Percentiles rank a stretch among this genome's conserved stretches.
phyloP scores from a whole-genome alignment of 2,329 filamentous ascomycete genomes.

The Claviceps sp. region DNA sequence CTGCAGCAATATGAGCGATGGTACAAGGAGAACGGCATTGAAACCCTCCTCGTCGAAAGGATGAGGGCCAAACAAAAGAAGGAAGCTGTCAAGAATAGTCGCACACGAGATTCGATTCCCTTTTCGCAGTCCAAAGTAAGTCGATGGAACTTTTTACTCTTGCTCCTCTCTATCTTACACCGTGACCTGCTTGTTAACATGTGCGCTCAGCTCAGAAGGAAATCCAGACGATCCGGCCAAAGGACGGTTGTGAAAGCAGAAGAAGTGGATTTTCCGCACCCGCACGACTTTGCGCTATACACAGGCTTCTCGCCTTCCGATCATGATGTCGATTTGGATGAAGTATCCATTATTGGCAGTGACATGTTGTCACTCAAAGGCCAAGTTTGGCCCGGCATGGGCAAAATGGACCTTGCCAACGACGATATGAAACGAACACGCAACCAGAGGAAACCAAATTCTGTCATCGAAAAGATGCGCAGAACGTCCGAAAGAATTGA shows the following conservation, averaged over 20 bases:
- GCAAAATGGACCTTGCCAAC: slow-evolving; percentile 67
- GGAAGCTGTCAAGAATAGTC: slow-evolving; percentile 40
- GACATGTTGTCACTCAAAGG: slow-evolving; percentile 47
- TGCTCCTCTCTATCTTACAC: not conserved
- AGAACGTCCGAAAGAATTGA: slow-evolving; percentile 49
- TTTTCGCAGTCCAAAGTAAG: slow-evolving; percentile 12
- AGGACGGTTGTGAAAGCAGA: slow-evolving; percentile 16
- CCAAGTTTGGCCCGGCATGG: slow-evolving; percentile 64
- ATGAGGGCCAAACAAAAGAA: slow-evolving; percentile 65
- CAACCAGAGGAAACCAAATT: slow-evolving; percentile 66
- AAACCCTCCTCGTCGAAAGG: slow-evolving; percentile 61
- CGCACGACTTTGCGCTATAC: slow-evolving; percentile 15
- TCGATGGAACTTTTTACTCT: not conserved
- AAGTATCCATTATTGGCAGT: slow-evolving; percentile 10
- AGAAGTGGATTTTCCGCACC: slow-evolving; percentile 11
- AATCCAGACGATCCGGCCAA: slow-evolving; percentile 12
- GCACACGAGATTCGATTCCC: slow-evolving; percentile 13
- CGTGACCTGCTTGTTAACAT: not conserved
- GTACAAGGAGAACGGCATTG: slow-evolving; percentile 61
- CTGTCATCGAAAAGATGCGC: slow-evolving; percentile 54
- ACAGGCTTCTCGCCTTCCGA: slow-evolving; percentile 16
- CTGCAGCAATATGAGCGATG: slow-evolving; percentile 63
- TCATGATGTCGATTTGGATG: slow-evolving; percentile 17
- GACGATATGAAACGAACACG: slow-evolving; percentile 58
- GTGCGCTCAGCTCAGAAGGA: slow-evolving; percentile 15